Evolutionary conservation across 2,329 filamentous ascomycete genomes (phyloP).

Genomic region (Aspergillus pseudoviridinutans): DNA sequence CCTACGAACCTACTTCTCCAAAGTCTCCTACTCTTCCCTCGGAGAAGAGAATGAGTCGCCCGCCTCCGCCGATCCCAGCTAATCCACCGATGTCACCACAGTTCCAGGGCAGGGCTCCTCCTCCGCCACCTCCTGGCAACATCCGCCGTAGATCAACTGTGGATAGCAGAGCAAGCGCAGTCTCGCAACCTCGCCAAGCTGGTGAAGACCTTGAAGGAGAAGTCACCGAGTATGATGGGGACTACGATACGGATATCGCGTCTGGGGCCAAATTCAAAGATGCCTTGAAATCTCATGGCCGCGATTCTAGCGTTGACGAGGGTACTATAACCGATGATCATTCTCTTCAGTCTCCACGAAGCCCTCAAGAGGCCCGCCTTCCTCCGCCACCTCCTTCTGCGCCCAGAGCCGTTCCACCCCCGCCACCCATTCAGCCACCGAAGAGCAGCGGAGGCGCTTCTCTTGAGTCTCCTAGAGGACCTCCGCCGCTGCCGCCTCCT

Average conservation of each 20-base stretch:
- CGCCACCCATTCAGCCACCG: constrained; percentile 59
- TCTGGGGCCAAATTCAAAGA: constrained; percentile 93
- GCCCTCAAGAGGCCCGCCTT: constrained; percentile 34
- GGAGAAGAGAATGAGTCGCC: constrained; percentile 43
- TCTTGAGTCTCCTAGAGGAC: constrained; percentile 30
- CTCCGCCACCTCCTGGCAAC: constrained; percentile 55
- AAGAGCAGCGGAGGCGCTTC: constrained; percentile 39
- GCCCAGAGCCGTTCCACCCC: constrained; percentile 61
- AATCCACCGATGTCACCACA: constrained; percentile 33
- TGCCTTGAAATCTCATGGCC: constrained; percentile 75
- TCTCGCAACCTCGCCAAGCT: constrained; percentile 45
- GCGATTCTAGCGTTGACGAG: constrained; percentile 73
- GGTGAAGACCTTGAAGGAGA: constrained; percentile 68
- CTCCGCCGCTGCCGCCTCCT: constrained; percentile 43
- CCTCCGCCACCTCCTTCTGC: constrained; percentile 54
- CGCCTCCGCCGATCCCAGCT: constrained; percentile 38
- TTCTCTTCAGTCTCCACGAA: constrained; percentile 46
- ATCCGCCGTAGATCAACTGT: constrained; percentile 57
- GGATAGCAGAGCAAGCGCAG: constrained; percentile 44
- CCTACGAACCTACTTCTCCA: constrained; percentile 43
- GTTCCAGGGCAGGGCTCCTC: constrained; percentile 59
- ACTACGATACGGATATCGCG: constrained; percentile 96
- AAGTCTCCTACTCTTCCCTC: constrained; percentile 27
- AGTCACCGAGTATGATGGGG: constrained; percentile 90
- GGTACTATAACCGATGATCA: constrained; percentile 54